phyloP scores from a whole-genome alignment of 805 yeast genomes.

The Zygosaccharomyces bailii region DNA sequence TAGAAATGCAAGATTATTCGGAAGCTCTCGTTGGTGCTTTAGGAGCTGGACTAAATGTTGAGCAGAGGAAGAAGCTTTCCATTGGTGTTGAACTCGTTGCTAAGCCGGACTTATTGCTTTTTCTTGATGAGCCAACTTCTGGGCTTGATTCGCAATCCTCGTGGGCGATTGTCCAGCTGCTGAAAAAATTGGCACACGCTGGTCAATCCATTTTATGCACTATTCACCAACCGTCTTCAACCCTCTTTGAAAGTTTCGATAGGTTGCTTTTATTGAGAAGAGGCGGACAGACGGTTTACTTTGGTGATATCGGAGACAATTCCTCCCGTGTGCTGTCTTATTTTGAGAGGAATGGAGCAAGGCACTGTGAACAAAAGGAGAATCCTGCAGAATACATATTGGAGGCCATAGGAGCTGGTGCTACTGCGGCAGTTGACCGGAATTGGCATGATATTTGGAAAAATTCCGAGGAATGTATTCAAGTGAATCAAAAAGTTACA shows the following conservation, averaged over 20 bases:
- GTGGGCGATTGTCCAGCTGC: slow-evolving; percentile 47
- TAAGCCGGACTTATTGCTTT: slow-evolving; percentile 44
- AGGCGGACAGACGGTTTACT: slow-evolving; percentile 48
- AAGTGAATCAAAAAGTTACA: slow-evolving; percentile 14
- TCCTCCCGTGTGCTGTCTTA: slow-evolving; percentile 52
- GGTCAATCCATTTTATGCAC: slow-evolving; percentile 55
- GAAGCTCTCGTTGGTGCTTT: slow-evolving; percentile 50
- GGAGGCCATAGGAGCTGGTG: slow-evolving; percentile 47
- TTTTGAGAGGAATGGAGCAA: slow-evolving; percentile 65
- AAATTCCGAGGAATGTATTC: slow-evolving; percentile 42
- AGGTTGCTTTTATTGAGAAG: slow-evolving; percentile 45
- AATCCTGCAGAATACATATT: slow-evolving; percentile 46
- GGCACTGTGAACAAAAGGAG: slow-evolving; percentile 47
- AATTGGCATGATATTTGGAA: slow-evolving; percentile 69
- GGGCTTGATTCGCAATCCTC: slow-evolving; percentile 52
- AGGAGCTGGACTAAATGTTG: slow-evolving; percentile 44
- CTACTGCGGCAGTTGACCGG: slow-evolving; percentile 40
- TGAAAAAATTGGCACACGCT: slow-evolving; percentile 43
- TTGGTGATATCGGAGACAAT: slow-evolving; percentile 34
- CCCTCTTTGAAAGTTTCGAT: slow-evolving; percentile 47
- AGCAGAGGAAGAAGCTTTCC: slow-evolving; percentile 44
- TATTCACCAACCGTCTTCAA: slow-evolving; percentile 55
- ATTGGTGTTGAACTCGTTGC: slow-evolving; percentile 48
- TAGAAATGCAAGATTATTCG: slow-evolving; percentile 52
- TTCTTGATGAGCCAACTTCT: slow-evolving; percentile 52